Evolutionary conservation across 257 asterid species (phyloP).

Genomic region (Linderniella brevidens): DNA sequence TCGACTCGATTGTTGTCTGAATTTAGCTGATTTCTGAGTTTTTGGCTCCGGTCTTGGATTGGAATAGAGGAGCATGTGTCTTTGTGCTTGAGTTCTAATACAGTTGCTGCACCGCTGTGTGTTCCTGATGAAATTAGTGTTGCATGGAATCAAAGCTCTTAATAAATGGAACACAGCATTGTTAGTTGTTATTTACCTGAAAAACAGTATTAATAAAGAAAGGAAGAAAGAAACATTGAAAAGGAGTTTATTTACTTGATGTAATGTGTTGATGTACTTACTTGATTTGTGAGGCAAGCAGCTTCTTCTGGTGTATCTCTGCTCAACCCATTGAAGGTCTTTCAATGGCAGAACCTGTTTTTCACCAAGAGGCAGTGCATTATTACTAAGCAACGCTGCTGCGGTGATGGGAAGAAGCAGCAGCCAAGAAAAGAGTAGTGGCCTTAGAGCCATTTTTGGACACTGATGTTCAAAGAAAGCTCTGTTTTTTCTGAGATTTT

Average conservation of each 20-base stretch:
- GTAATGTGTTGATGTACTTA: slow-evolving; percentile 19
- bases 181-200: neutral
- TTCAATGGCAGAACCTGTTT: slow-evolving; percentile 30
- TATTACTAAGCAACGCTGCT: no score
- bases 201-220: neutral
- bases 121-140: slow-evolving; percentile 22
- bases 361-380: slow-evolving; percentile 15
- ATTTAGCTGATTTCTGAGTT: slow-evolving; percentile 17
- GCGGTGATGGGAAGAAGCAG: no score
- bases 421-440: no score
- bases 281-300: slow-evolving; percentile 38
- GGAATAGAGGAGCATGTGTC: slow-evolving; percentile 27
- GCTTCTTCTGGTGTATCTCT: slow-evolving; percentile 5
- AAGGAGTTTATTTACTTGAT: neutral
- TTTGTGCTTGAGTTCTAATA: slow-evolving; percentile 60
- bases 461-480: slow-evolving; percentile 2
- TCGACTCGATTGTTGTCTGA: slow-evolving; percentile 33
- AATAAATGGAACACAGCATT: neutral
- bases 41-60: slow-evolving; percentile 15
- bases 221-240: neutral
- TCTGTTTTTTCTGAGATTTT: no score
- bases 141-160: neutral
- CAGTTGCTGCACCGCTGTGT: slow-evolving; percentile 49
- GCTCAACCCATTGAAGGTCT: slow-evolving; percentile 15
- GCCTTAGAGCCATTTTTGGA: neutral